These are phyloP conservation scores for Phytopythium delawarense DNA, from an alignment of 352 stramenopile species.

Conservation along the genomic window DNA sequence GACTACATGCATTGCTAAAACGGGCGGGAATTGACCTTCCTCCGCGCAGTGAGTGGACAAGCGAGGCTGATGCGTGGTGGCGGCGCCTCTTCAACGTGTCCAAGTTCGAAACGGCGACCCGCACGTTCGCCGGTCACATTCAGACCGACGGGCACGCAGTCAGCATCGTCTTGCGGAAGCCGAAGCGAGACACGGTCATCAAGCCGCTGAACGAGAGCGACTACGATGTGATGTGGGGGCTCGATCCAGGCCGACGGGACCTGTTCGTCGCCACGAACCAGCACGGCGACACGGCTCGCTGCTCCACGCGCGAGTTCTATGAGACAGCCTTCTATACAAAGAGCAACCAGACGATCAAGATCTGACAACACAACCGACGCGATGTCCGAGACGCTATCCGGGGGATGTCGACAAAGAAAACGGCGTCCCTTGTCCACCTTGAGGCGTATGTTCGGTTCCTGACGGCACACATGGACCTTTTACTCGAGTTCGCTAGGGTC, in stretches of 20 bases:
- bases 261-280: slow-evolving; percentile 1
- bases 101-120: neutral
- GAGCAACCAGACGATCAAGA: neutral
- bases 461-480: slow-evolving; percentile 5
- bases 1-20: slow-evolving; percentile 5
- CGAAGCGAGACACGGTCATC: neutral
- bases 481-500: slow-evolving; percentile 6
- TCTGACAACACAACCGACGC: neutral
- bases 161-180: slow-evolving; percentile 14
- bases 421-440: slow-evolving; percentile 1
- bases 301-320: neutral
- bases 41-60: neutral
- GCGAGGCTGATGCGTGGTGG: neutral
- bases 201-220: neutral
- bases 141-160: slow-evolving; percentile 7
- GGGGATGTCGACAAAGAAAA: slow-evolving; percentile 21
- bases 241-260: neutral
- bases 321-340: neutral
- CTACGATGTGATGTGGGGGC: neutral
- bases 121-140: neutral
- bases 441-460: slow-evolving; percentile 11
- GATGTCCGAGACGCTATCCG: slow-evolving; percentile 8
- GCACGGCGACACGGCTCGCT: neutral
- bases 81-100: slow-evolving; percentile 10
- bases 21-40: neutral